Conservation (phyloP, 768 basidiomycete genomes). For the Strobilomyces dryophilus region DNA sequence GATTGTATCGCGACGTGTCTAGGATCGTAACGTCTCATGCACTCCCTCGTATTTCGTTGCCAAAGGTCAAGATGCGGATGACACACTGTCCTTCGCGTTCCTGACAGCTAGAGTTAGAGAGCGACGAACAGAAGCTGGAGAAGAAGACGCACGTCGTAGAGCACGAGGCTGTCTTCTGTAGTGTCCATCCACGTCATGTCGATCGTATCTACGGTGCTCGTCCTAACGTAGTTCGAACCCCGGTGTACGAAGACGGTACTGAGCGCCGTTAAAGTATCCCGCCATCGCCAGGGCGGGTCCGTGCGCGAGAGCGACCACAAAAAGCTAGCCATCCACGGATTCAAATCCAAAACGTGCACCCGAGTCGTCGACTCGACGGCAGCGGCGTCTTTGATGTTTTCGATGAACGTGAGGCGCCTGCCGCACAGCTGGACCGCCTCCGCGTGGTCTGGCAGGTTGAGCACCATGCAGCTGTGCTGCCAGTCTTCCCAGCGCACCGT, state of each 20-base stretch:
- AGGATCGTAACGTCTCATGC: conserved; percentile 7
- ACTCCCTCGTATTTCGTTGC: conserved; percentile 16
- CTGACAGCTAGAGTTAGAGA: conserved; percentile 13
- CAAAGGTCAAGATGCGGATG: conserved; percentile 32
- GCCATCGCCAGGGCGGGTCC: conserved; percentile 31
- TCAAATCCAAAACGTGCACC: conserved; percentile 30
- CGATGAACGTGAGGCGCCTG: conserved; percentile 30
- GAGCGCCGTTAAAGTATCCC: conserved; percentile 20
- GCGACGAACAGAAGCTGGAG: background rate
- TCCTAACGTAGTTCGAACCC: conserved; percentile 25
- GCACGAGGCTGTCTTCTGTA: conserved; percentile 58
- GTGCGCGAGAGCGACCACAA: conserved; percentile 25
- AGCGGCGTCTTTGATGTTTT: conserved; percentile 20
- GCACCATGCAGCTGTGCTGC: conserved; percentile 37
- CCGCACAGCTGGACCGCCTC: conserved; percentile 28
- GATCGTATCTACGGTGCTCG: conserved; percentile 41
- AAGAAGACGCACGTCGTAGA: conserved; percentile 45
- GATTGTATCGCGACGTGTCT: background rate
- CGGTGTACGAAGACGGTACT: conserved; percentile 29
- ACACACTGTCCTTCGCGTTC: conserved; percentile 32
- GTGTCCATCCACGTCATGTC: conserved; percentile 48
- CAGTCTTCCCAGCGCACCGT: conserved; percentile 53
- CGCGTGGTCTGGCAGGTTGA: conserved; percentile 31
- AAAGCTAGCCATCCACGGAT: conserved; percentile 23
- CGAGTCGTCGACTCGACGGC: conserved; percentile 18